Percentiles rank a stretch among this genome's conserved stretches.
phyloP scores from a whole-genome alignment of 345 rosid species.

The Eutrema yunnanense region DNA sequence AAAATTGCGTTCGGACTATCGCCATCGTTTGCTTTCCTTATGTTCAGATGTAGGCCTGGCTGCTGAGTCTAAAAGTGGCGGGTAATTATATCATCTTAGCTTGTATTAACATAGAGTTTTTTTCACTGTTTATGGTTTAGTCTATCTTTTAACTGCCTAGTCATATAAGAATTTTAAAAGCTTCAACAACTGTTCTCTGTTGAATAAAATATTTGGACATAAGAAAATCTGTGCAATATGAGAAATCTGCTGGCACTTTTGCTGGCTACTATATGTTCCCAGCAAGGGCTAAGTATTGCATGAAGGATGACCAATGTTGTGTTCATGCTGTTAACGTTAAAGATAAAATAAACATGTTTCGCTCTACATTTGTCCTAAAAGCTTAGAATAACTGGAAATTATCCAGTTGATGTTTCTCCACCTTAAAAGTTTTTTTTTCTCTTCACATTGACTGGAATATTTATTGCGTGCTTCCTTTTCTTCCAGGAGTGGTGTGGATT shows the following conservation, averaged over 20 bases:
- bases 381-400: not conserved
- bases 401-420: not conserved
- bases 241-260: constrained; percentile 11
- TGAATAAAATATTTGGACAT: not conserved
- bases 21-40: constrained; percentile 87
- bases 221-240: not conserved
- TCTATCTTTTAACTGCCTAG: not conserved
- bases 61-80: constrained; percentile 96
- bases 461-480: constrained; percentile 5
- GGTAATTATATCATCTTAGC: constrained; percentile 39
- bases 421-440: not conserved
- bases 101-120: not conserved
- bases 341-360: not conserved
- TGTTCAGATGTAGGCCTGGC: constrained; percentile 98
- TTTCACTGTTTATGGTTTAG: not conserved
- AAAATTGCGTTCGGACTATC: constrained; percentile 85
- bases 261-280: not conserved
- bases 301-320: not conserved
- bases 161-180: not conserved
- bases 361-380: not conserved
- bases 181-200: not conserved
- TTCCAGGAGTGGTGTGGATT: constrained; percentile 97
- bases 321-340: not conserved
- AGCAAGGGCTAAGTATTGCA: constrained; percentile 14
- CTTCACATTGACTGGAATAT: constrained; percentile 6